Base-by-base conservation (phyloP, 2,329 filamentous ascomycete species). In the Emergomyces africanus region DNA sequence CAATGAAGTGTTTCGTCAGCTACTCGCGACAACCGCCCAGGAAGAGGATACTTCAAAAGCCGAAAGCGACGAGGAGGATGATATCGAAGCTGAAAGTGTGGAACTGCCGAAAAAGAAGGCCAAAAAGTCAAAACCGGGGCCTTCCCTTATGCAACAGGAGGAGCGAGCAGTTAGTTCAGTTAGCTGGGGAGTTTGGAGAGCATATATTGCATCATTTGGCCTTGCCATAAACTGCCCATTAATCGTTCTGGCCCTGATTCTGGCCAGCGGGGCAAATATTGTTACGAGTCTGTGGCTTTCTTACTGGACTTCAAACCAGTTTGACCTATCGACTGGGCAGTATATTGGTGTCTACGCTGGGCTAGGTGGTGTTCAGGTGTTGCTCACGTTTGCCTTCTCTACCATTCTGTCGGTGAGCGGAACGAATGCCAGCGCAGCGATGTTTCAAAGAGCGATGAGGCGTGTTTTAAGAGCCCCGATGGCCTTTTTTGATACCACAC, bases 401-500 rank as follows among this genome's bases (percentile, higher is more conserved):
- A 82, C 94, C 18, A 72, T 83, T 5, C 79, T 97, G 28, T 89
- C 90, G 0, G 80, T 90, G 0, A 83, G 87, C 58, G 89, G 91
- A 51, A 96, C 94, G 1, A 84, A 81, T 23, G 83, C 91, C 5
- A 94, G 89, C 69, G 92, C 88, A 71, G 79, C 80, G 44, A 90
- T 97, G 83, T 81, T 97, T 56, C 83, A 87, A 35, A 79, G 83
- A 41, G 92, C 94, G 6, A 88, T 97, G 66, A 83, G 80, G 9
- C 81, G 88, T 18, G 89, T 94, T 0, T 71, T 87, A 9, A 77
- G 83, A 53, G 84, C 84, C 3, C 84, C 84, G 0, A 86, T 87
- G 90, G 87, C 88, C 4, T 97, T 97, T 76, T 97, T 97, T 75
- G 94, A 99, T 67, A 97, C 94, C 0, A 97, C 94, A 0, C 94